phyloP scores from a whole-genome alignment of 1,284 basidiomycete genomes.

The Butyriboletus appendiculatus region DNA sequence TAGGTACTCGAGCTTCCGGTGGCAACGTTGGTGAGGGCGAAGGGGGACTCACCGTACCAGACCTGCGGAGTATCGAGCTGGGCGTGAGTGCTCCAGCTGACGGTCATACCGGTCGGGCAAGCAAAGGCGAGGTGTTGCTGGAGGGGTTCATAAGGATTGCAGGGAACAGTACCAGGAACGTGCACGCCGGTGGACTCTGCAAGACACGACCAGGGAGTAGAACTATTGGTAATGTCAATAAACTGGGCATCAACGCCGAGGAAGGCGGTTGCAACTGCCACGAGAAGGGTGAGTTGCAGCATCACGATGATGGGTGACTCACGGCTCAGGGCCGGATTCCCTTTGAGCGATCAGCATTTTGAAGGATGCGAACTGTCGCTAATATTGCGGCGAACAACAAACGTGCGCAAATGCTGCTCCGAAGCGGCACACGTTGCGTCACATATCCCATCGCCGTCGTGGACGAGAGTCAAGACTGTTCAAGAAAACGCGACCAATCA shows the following conservation, averaged over 20 bases:
- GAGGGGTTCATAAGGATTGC: conserved; percentile 31
- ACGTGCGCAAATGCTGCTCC: conserved; percentile 1
- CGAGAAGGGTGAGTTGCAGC: conserved; percentile 8
- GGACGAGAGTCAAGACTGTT: neutral
- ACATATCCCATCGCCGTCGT: too few species aligned
- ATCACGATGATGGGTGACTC: conserved; percentile 2
- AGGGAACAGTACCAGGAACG: conserved; percentile 29
- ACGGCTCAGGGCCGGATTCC: neutral
- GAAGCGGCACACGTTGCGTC: too few species aligned
- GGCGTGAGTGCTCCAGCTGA: conserved; percentile 27
- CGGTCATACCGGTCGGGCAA: conserved; percentile 26
- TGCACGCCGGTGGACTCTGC: conserved; percentile 31
- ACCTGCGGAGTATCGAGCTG: conserved; percentile 28
- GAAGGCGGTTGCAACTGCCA: conserved; percentile 1
- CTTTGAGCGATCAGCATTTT: neutral
- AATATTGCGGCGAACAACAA: neutral
- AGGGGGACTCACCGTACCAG: conserved; percentile 26
- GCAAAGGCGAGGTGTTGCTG: conserved; percentile 29
- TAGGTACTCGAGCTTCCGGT: conserved; percentile 26
- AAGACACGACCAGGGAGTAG: conserved; percentile 20
- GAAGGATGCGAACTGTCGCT: neutral
- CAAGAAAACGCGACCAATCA: neutral
- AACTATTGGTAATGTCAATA: conserved; percentile 18
- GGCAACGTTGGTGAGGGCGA: conserved; percentile 18
- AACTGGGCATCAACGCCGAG: conserved; percentile 20